phyloP scores from a whole-genome alignment of 306 rosid genomes.

The Vachellia collinsii region DNA sequence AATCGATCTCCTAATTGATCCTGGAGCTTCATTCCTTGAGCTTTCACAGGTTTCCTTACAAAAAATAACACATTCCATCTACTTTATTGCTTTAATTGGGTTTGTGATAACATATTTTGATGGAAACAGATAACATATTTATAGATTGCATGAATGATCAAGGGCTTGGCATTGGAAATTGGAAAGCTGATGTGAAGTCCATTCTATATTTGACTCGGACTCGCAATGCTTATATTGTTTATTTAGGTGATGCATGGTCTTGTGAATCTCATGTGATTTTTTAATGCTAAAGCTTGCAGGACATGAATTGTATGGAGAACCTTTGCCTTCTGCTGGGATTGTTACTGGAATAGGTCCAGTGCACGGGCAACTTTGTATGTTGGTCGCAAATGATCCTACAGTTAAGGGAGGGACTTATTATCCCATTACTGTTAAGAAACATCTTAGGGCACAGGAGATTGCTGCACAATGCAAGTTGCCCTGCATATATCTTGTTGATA shows the following conservation, averaged over 20 bases:
- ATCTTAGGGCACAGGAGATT: constrained; percentile 95
- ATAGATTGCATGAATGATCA: neutral
- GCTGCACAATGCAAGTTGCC: constrained; percentile 88
- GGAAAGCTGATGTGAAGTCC: constrained; percentile 14
- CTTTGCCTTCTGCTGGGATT: constrained; percentile 86
- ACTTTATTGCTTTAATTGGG: constrained; percentile 4
- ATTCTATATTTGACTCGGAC: constrained; percentile 18
- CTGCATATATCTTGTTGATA: constrained; percentile 91
- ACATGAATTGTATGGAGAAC: constrained; percentile 79
- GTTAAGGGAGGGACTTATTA: constrained; percentile 96
- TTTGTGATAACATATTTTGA: constrained; percentile 7
- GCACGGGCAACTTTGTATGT: constrained; percentile 90
- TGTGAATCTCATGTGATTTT: constrained; percentile 29
- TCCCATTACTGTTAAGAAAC: constrained; percentile 97
- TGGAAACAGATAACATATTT: neutral
- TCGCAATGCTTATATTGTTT: neutral
- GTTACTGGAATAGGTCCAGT: constrained; percentile 94
- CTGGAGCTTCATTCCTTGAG: constrained; percentile 94
- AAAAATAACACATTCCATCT: neutral
- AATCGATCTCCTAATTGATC: constrained; percentile 83
- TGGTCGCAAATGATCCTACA: constrained; percentile 95
- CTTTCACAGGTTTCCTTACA: constrained; percentile 78
- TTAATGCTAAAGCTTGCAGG: constrained; percentile 82
- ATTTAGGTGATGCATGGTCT: neutral
- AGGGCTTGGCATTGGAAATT: constrained; percentile 29